Conservation (phyloP, 129 eudicot species). For the Apium graveolens region DNA sequence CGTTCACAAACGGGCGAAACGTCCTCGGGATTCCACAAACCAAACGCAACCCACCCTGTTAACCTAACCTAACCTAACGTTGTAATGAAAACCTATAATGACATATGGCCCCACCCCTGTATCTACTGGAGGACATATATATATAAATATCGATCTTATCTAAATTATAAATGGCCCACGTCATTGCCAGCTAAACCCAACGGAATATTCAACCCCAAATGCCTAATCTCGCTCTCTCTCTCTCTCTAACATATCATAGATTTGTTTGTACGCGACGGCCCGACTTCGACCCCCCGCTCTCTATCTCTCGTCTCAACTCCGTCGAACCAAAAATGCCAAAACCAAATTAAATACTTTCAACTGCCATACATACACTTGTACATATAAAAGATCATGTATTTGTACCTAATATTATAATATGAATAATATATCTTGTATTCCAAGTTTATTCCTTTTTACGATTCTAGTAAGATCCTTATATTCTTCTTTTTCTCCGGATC, state of each 20-base stretch:
- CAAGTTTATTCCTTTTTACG: slow-evolving; percentile 51
- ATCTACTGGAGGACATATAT: neutral
- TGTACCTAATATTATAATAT: neutral
- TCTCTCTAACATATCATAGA: slow-evolving; percentile 27
- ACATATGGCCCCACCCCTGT: neutral
- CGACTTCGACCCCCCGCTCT: slow-evolving; percentile 42
- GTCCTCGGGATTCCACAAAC: slow-evolving; percentile 32
- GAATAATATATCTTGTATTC: slow-evolving; percentile 24
- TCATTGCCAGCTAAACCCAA: slow-evolving; percentile 43
- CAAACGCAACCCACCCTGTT: neutral
- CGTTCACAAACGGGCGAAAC: neutral
- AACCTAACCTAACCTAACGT: slow-evolving; percentile 16
- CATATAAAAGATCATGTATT: slow-evolving; percentile 5
- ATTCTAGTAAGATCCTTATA: slow-evolving; percentile 34
- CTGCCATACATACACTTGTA: neutral
- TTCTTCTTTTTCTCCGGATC: slow-evolving; percentile 54
- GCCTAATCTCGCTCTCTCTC: no score
- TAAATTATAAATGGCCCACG: slow-evolving; percentile 9
- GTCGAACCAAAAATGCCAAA: neutral
- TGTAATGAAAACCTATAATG: neutral
- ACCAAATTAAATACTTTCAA: neutral
- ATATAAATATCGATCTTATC: neutral
- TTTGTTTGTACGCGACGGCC: slow-evolving; percentile 83
- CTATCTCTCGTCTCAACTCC: no score
- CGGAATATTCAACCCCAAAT: slow-evolving; percentile 46